Conservation (phyloP, 352 stramenopile genomes). For the Paralagenidium karlingii region DNA sequence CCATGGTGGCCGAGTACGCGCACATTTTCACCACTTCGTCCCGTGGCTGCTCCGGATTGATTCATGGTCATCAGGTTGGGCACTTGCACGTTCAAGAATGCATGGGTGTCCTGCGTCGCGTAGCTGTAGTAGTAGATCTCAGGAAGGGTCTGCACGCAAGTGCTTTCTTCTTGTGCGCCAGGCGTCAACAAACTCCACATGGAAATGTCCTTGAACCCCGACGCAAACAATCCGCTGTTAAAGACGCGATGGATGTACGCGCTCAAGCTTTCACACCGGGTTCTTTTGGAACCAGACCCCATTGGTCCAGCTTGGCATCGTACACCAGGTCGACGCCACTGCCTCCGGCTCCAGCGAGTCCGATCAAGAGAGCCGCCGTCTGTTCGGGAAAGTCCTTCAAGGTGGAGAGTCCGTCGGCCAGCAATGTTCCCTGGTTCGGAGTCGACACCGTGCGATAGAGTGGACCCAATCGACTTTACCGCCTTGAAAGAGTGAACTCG, state of each 20-base stretch:
- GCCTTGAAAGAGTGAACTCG: slow-evolving; percentile 25
- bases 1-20: too few relatives aligned
- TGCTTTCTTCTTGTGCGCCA: slow-evolving; percentile 26
- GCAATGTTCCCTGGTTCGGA: slow-evolving; percentile 13
- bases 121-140: slow-evolving; percentile 55
- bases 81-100: slow-evolving; percentile 19
- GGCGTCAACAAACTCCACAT: slow-evolving; percentile 28
- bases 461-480: slow-evolving; percentile 49
- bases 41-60: too few relatives aligned
- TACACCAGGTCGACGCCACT: too few relatives aligned
- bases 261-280: slow-evolving; percentile 12
- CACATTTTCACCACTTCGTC: too few relatives aligned
- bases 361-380: slow-evolving; percentile 2
- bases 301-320: slow-evolving; percentile 39
- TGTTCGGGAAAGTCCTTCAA: slow-evolving; percentile 8
- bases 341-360: too few relatives aligned
- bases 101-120: slow-evolving; percentile 25
- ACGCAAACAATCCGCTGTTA: slow-evolving; percentile 16
- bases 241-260: slow-evolving; percentile 29
- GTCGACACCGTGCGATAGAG: slow-evolving; percentile 28
- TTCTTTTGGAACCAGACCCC: slow-evolving; percentile 16
- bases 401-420: slow-evolving; percentile 8
- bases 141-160: slow-evolving; percentile 31
- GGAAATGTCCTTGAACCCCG: slow-evolving; percentile 24
- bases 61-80: slow-evolving; percentile 37